Percentiles rank a stretch among this genome's conserved stretches.
phyloP scores from a whole-genome alignment of 352 stramenopile species.

The Thraustochytrium striatum region DNA sequence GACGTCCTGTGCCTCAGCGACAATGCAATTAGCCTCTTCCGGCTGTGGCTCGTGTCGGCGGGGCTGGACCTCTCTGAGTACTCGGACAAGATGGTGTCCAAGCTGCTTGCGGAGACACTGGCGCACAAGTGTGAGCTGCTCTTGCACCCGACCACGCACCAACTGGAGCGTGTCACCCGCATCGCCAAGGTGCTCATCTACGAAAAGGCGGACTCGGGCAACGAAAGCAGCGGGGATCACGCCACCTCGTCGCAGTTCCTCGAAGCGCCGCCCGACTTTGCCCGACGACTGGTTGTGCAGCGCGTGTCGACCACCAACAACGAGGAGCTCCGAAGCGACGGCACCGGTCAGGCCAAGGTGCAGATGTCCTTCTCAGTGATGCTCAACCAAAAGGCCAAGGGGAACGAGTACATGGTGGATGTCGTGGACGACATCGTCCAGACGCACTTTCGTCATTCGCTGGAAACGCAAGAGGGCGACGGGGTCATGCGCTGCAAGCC shows the following conservation, averaged over 20 bases:
- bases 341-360: neutral
- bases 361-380: neutral
- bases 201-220: neutral
- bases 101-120: neutral
- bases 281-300: neutral
- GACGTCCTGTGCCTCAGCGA: neutral
- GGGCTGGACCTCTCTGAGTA: neutral
- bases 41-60: neutral
- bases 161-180: neutral
- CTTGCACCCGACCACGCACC: neutral
- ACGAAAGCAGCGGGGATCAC: neutral
- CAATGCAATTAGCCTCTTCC: neutral
- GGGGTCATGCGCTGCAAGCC: neutral
- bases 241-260: neutral
- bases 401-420: neutral
- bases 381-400: neutral
- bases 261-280: neutral
- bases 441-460: neutral
- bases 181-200: slow-evolving; percentile 29
- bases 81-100: neutral
- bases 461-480: neutral
- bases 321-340: neutral
- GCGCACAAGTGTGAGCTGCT: neutral
- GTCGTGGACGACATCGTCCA: slow-evolving; percentile 2
- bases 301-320: neutral